These are phyloP conservation scores for Fusarium sp. DNA, from an alignment of 2,329 filamentous ascomycete genomes.

Conservation along the genomic window DNA sequence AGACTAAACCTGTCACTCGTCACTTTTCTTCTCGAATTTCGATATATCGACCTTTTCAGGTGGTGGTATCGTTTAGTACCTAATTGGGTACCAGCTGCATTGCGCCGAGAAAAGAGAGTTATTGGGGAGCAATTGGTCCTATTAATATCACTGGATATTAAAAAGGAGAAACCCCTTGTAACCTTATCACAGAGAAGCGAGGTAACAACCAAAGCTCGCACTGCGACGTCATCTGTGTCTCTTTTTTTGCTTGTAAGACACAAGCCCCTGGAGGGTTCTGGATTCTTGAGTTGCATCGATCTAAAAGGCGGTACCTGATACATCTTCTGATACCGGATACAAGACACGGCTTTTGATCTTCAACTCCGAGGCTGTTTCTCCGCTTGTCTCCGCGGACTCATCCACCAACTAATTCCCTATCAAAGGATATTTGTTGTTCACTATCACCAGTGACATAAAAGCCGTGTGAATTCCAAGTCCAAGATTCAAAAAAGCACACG, in stretches of 20 bases:
- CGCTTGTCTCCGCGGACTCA: conserved; percentile 41
- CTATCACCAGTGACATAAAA: conserved; percentile 1
- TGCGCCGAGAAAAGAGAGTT: conserved; percentile 1
- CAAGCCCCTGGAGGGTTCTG: conserved; percentile 38
- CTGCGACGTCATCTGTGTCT: conserved; percentile 40
- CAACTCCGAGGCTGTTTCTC: conserved; percentile 44
- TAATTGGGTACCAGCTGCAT: conserved; percentile 22
- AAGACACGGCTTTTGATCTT: conserved; percentile 37
- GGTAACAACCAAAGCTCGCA: conserved; percentile 1
- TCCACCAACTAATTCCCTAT: conserved; percentile 34
- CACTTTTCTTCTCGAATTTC: conserved; percentile 36
- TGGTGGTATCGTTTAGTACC: conserved; percentile 22
- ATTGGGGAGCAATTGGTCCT: conserved; percentile 24
- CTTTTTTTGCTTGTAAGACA: conserved; percentile 25
- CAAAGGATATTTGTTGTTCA: not conserved
- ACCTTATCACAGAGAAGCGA: no score
- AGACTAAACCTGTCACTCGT: conserved; percentile 22
- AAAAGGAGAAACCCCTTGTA: conserved; percentile 7
- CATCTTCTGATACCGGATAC: conserved; percentile 20
- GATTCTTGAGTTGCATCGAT: conserved; percentile 21
- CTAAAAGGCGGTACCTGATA: conserved; percentile 16
- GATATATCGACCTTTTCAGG: conserved; percentile 8
- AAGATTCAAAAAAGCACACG: conserved; percentile 28
- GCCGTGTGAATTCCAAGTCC: not conserved
- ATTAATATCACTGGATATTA: conserved; percentile 29